These are phyloP conservation scores for Camellia sinensis DNA, from an alignment of 148 eudicot species.

Conservation along the genomic window DNA sequence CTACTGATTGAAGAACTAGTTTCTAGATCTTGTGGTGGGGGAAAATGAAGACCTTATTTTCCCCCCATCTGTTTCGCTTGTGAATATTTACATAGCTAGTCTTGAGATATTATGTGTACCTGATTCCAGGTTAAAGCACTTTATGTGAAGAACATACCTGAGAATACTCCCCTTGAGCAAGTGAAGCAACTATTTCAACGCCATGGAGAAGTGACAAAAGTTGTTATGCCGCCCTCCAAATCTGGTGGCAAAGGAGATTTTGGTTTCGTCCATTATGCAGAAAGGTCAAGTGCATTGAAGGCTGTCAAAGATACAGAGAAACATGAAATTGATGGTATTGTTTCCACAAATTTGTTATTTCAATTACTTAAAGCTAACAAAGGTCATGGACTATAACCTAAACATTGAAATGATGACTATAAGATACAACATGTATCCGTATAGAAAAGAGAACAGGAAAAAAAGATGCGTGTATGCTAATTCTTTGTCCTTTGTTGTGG, in stretches of 20 bases:
- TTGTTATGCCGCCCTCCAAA: constrained; percentile 93
- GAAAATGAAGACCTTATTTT: not conserved
- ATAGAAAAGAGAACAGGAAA: not conserved
- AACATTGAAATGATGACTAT: not conserved
- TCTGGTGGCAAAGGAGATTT: constrained; percentile 89
- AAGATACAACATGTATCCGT: not conserved
- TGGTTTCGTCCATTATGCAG: constrained; percentile 88
- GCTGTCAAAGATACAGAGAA: constrained; percentile 87
- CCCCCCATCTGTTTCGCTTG: not conserved
- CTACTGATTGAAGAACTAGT: not conserved
- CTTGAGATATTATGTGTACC: not conserved
- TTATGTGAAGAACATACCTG: constrained; percentile 95
- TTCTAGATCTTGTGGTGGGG: not conserved
- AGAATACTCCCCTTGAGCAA: constrained; percentile 70
- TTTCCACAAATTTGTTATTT: constrained; percentile 1
- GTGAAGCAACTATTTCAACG: constrained; percentile 86
- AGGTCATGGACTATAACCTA: not conserved
- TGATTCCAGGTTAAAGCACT: constrained; percentile 88
- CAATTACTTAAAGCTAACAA: not conserved
- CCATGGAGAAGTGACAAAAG: constrained; percentile 94
- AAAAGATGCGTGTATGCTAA: too few species aligned
- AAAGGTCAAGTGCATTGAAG: constrained; percentile 92
- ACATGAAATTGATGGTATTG: constrained; percentile 82
- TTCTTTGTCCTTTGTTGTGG: not conserved
- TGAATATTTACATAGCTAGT: not conserved